Evolutionary conservation across 1,284 basidiomycete genomes (phyloP).

Genomic region (Cerioporus squamosus): DNA sequence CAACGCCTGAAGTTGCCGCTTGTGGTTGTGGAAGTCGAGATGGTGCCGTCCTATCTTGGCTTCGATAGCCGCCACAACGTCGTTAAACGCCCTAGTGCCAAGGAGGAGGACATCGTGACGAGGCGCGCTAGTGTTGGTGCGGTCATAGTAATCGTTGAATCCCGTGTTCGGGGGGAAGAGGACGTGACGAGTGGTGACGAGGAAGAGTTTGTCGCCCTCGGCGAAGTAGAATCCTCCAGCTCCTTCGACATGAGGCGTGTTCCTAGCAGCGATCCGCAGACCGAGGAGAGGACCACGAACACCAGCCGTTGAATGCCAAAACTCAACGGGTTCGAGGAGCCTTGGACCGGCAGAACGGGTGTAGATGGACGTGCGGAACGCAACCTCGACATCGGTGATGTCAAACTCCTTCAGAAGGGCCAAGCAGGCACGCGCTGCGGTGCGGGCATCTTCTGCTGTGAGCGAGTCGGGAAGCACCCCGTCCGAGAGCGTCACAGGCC

Average conservation of each 20-base stretch:
- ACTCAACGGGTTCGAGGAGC: conserved; percentile 28
- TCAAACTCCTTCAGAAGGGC: conserved; percentile 14
- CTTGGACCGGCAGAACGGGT: conserved; percentile 29
- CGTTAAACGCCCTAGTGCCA: conserved; percentile 11
- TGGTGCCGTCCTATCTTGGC: not conserved
- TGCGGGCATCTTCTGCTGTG: too few relatives aligned
- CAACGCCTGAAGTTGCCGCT: too few relatives aligned
- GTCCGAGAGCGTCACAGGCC: too few relatives aligned
- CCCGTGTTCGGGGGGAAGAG: conserved; percentile 20
- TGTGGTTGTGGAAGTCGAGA: too few relatives aligned
- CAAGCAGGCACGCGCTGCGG: too few relatives aligned
- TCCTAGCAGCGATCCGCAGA: conserved; percentile 34
- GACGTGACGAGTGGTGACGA: conserved; percentile 31
- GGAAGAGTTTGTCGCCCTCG: conserved; percentile 25
- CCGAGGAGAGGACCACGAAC: conserved; percentile 38
- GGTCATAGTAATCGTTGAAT: conserved; percentile 15
- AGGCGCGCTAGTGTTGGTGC: not conserved
- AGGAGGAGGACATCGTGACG: conserved; percentile 15
- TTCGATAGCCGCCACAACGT: conserved; percentile 12
- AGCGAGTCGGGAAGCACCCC: too few relatives aligned
- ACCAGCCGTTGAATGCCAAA: conserved; percentile 27
- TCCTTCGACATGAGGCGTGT: conserved; percentile 14
- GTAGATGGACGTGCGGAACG: conserved; percentile 36
- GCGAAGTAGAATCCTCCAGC: conserved; percentile 20
- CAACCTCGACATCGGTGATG: conserved; percentile 36